Base-by-base conservation (phyloP, 2,329 filamentous ascomycete genomes). In the Neurospora sp. region DNA sequence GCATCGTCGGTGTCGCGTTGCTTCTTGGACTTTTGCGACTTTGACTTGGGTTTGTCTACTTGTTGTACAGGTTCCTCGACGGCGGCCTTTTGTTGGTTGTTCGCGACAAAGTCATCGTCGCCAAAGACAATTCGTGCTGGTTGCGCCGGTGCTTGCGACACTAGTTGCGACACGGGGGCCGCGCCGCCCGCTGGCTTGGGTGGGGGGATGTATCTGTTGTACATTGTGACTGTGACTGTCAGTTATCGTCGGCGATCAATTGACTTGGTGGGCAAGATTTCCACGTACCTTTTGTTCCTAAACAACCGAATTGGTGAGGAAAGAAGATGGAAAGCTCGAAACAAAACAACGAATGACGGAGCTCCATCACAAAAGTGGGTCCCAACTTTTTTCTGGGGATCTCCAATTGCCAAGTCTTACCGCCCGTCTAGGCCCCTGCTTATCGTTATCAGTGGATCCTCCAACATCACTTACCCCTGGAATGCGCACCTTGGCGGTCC, bases 131-230 rank as follows among this genome's bases (percentile, higher is more conserved):
- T 72, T 19, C 71, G 68, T 39, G 68, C 46, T 15, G 71, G 70
- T 62, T 73, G 70, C 36, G 68, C 43, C 3, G 66, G 68, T 1
- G 58, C 38, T 13, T 42, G 40, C 3, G 52, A n/a, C 13, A 33
- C 39, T 67, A 46, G 43, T 38, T 70, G 68, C 58, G 71, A 33
- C 23, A 43, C 7, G 66, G 23, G 6, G 66, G 66, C 28, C 38
- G 39, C 33, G 39, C 28, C 36, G 52, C 43, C 38, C 17, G 66
- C 67, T 38, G 67, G 58, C 67, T 74, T 76, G 9, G 69, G 66
- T 17, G 74, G 74, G 33, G 74, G 74, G 1, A 76, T 75, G 66
- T 76, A 76, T 46, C 74, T 71, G 62, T 68, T 72, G 68, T 76
- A 76, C 73, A 75, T 75, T 5, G 17, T 70, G 39, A 3, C 17